A percentile compares a stretch with the other conserved stretches of the same genome.
These are phyloP conservation scores for Erythrobasidium hasegawianum DNA, from an alignment of 1,284 basidiomycete species.

Conservation along the genomic window DNA sequence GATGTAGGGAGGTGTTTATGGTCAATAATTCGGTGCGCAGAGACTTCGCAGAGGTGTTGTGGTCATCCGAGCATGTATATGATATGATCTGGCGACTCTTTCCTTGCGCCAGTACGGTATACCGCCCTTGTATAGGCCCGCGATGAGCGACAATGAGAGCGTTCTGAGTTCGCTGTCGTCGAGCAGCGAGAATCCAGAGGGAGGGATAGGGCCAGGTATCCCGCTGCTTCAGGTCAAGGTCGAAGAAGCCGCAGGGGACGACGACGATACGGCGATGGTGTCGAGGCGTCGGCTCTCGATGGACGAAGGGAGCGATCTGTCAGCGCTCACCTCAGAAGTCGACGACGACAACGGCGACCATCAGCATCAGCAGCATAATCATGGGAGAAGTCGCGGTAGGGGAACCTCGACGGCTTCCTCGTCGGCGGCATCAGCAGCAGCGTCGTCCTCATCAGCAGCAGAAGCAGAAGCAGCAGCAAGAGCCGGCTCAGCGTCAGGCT, in stretches of 20 bases:
- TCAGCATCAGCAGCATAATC: too few species aligned
- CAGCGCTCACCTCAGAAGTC: slow-evolving; percentile 27
- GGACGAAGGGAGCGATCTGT: slow-evolving; percentile 34
- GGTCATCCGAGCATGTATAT: too few species aligned
- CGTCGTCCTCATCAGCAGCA: neutral
- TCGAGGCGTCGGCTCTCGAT: slow-evolving; percentile 12
- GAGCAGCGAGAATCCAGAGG: neutral
- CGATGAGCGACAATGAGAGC: slow-evolving; percentile 33
- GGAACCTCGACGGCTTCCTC: too few species aligned
- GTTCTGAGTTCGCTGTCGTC: slow-evolving; percentile 31
- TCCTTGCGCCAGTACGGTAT: too few species aligned
- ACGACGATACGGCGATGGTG: slow-evolving; percentile 12
- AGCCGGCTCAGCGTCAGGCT: too few species aligned
- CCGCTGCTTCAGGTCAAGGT: neutral
- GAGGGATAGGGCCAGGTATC: neutral
- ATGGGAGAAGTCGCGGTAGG: too few species aligned
- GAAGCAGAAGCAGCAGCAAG: neutral
- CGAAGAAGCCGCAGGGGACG: neutral
- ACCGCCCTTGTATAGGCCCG: too few species aligned
- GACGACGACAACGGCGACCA: too few species aligned
- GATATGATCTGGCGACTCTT: too few species aligned
- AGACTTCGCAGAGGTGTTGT: too few species aligned
- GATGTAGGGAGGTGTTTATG: too few species aligned
- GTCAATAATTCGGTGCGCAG: too few species aligned
- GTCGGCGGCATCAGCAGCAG: neutral